Evolutionary conservation across 1,284 basidiomycete genomes (phyloP).

Genomic region (Cryptococcus jaspeensis): DNA sequence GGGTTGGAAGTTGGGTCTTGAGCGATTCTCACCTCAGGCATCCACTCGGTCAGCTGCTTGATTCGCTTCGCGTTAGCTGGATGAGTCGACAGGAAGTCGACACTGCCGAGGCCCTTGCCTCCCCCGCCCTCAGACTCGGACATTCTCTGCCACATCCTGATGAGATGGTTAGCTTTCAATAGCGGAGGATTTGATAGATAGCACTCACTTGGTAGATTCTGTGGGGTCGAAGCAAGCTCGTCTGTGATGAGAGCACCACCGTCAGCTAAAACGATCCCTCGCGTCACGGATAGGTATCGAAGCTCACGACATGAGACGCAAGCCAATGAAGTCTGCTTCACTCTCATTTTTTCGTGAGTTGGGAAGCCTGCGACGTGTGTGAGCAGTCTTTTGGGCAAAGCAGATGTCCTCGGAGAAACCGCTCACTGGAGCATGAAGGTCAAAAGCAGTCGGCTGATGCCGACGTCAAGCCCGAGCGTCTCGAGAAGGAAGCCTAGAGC

Average conservation of each 20-base stretch:
- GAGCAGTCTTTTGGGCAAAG: neutral
- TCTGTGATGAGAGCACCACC: slow-evolving; percentile 6
- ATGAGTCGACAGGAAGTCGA: slow-evolving; percentile 62
- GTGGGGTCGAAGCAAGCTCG: slow-evolving; percentile 41
- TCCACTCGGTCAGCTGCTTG: slow-evolving; percentile 49
- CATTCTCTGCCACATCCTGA: slow-evolving; percentile 69
- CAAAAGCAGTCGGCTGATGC: slow-evolving; percentile 54
- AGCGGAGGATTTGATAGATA: no score
- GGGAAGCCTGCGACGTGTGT: slow-evolving; percentile 57
- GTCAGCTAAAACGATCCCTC: neutral
- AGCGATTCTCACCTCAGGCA: slow-evolving; percentile 36
- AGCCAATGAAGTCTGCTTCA: slow-evolving; percentile 78
- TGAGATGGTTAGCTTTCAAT: neutral
- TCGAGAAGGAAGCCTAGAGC: slow-evolving; percentile 58
- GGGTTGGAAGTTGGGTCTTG: neutral
- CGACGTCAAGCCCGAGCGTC: slow-evolving; percentile 61
- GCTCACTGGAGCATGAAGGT: slow-evolving; percentile 60
- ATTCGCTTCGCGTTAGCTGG: slow-evolving; percentile 69
- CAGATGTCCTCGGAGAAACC: neutral
- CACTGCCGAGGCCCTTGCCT: slow-evolving; percentile 20
- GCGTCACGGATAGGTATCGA: neutral
- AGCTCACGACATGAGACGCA: slow-evolving; percentile 63
- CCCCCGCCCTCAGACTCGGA: slow-evolving; percentile 56
- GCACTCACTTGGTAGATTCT: slow-evolving; percentile 67
- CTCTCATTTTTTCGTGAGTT: slow-evolving; percentile 78